These are phyloP conservation scores for Acrasis kona DNA, from an alignment of 78 protist genomes.

Conservation along the genomic window DNA sequence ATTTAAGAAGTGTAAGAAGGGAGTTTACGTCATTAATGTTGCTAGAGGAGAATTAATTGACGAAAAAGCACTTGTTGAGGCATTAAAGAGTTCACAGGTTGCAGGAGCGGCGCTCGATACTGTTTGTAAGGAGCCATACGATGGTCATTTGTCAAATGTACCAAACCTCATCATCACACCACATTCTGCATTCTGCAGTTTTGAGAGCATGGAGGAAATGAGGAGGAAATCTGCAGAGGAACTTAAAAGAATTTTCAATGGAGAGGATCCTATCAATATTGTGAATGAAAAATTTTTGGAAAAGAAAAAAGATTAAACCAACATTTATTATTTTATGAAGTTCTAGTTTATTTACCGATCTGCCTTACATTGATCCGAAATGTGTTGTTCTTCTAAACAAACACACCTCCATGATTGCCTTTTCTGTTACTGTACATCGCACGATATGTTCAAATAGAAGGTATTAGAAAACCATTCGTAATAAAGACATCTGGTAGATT, in stretches of 20 bases:
- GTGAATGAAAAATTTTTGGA: neutral
- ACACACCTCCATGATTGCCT: too few relatives aligned
- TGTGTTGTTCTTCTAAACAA: too few relatives aligned
- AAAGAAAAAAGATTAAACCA: too few relatives aligned
- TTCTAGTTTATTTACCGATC: too few relatives aligned
- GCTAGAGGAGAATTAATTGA: slow-evolving; percentile 6
- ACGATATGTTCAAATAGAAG: too few relatives aligned
- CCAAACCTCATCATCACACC: neutral
- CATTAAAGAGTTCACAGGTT: neutral
- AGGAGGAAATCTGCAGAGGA: neutral
- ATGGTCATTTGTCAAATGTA: neutral
- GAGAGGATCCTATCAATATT: neutral
- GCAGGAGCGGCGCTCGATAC: slow-evolving; percentile 2
- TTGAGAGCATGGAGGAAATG: neutral
- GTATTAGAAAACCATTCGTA: too few relatives aligned
- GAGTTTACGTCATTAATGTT: neutral
- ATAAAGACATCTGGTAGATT: too few relatives aligned
- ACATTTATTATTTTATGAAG: too few relatives aligned
- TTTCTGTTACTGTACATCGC: too few relatives aligned
- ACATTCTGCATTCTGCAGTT: neutral
- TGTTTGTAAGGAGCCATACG: neutral
- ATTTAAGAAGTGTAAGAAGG: neutral
- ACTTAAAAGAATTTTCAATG: neutral
- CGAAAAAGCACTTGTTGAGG: neutral
- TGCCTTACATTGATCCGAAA: too few relatives aligned